These are phyloP conservation scores for Ceratorhiza oryzae-sativae DNA, from an alignment of 1,284 basidiomycete genomes.

Conservation along the genomic window DNA sequence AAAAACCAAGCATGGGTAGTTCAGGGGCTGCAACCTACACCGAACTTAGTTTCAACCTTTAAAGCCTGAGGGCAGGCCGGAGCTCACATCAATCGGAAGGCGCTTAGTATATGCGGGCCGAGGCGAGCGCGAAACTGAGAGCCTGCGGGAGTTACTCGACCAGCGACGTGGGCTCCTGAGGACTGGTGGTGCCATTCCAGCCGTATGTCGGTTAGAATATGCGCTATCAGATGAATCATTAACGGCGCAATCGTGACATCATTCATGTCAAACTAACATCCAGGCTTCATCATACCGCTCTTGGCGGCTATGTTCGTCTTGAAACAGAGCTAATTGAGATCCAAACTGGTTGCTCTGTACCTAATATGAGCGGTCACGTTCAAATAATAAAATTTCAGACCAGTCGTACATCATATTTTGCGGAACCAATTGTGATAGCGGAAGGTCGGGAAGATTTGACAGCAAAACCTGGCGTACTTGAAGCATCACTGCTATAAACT, in stretches of 20 bases:
- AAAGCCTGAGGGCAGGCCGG: not conserved
- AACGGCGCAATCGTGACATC: not conserved
- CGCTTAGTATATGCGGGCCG: conserved; percentile 20
- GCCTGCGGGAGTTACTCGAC: not conserved
- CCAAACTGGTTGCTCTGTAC: not conserved
- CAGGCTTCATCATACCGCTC: conserved; percentile 31
- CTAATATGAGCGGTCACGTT: not conserved
- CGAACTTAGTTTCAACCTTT: not conserved
- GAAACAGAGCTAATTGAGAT: conserved; percentile 20
- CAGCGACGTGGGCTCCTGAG: not conserved
- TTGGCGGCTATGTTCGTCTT: conserved; percentile 14
- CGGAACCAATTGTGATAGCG: not conserved
- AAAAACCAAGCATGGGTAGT: conserved; percentile 29
- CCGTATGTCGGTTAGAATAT: not conserved
- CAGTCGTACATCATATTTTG: conserved; percentile 8
- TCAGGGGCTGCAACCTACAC: conserved; percentile 13
- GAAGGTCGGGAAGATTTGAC: not conserved
- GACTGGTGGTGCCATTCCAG: not conserved
- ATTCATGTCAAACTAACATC: not conserved
- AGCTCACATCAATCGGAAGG: conserved; percentile 18
- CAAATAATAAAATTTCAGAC: not conserved
- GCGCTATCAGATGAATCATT: not conserved
- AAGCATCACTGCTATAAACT: not conserved
- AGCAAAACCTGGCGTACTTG: not conserved
- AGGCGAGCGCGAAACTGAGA: conserved; percentile 16